Evolutionary conservation across 805 yeast genomes (phyloP), one percentile per base, ranked within the genome.

Genomic region (Candida peoriensis): DNA sequence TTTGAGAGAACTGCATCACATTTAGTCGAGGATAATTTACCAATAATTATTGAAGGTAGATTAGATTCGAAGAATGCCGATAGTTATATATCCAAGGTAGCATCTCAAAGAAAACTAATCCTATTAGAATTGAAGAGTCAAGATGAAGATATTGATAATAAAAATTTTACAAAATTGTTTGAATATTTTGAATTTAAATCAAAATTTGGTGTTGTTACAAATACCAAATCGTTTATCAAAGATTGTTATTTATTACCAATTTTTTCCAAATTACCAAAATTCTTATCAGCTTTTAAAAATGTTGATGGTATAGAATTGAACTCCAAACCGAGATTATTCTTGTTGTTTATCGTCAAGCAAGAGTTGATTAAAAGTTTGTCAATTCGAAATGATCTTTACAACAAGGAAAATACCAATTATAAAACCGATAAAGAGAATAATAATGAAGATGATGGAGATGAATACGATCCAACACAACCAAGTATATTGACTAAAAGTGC

Each of bases 41-140:
- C 57, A 23, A 55, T 78, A 44, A 60, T 61, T 20, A 58, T 84
- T 29, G 79, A 75, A 40, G 95, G 95, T 4, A 65, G 87, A 36
- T 63, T 86, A 29, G 78, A 74, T 47, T 50, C 63, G 4, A 36
- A 43, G 6, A 64, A 59, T 33, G 94, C 87, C 2, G 75, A 70
- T 35, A 61, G 60, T 10, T 85, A 85, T 50, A 56, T 85, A 41
- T 43, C 53, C 19, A 68, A 70, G 42, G 64, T 76, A 14, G 47
- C 63, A 1, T 46, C 55, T 8, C 59, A 78, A 2, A 64, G 84
- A 46, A 77, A 77, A 49, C 48, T 84, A 16, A 71, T 66, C 14
- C 45, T 81, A 14, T 61, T 74, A 23, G 70, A 72, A 39, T 49
- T 83, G 37, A 31, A 46, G 26, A 24, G 58, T 21, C 42, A 44